Evolutionary conservation across 176 grass and related monocot species (phyloP).

Genomic region (Phyllostachys edulis): DNA sequence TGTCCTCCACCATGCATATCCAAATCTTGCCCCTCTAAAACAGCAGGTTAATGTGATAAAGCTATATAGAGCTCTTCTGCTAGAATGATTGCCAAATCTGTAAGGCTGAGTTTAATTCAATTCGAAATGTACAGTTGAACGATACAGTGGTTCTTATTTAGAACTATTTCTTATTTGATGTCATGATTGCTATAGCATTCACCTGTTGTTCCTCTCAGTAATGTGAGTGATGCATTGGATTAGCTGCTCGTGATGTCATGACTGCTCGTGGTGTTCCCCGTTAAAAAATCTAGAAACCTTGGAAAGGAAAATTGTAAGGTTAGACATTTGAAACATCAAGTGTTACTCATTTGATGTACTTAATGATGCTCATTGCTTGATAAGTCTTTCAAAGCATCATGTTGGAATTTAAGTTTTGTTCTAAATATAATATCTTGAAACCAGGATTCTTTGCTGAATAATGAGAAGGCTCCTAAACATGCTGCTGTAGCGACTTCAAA

Average conservation of each 20-base stretch:
- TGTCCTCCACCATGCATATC: slow-evolving; percentile 47
- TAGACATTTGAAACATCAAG: too few relatives aligned
- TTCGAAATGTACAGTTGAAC: too few relatives aligned
- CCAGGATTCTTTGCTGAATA: slow-evolving; percentile 45
- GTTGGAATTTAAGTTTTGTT: neutral
- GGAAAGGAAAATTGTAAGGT: slow-evolving; percentile 76
- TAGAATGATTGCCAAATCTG: too few relatives aligned
- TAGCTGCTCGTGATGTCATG: too few relatives aligned
- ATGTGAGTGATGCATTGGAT: too few relatives aligned
- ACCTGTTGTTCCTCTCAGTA: too few relatives aligned
- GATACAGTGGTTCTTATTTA: too few relatives aligned
- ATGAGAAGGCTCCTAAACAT: slow-evolving; percentile 35
- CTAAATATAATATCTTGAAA: slow-evolving; percentile 15
- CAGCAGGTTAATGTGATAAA: too few relatives aligned
- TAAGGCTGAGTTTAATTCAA: too few relatives aligned
- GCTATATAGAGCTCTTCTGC: too few relatives aligned
- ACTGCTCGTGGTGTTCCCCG: slow-evolving; percentile 66
- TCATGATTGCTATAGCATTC: too few relatives aligned
- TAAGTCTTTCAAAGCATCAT: neutral
- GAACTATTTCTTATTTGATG: too few relatives aligned
- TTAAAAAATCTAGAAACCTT: slow-evolving; percentile 64
- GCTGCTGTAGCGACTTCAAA: slow-evolving; percentile 20
- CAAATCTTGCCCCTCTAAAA: slow-evolving; percentile 36
- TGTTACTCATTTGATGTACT: neutral
- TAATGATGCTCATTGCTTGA: neutral